Evolutionary conservation across 495 filamentous ascomycete species (phyloP), one percentile per base, ranked within the genome.

Genomic region (Neurospora sp.): DNA sequence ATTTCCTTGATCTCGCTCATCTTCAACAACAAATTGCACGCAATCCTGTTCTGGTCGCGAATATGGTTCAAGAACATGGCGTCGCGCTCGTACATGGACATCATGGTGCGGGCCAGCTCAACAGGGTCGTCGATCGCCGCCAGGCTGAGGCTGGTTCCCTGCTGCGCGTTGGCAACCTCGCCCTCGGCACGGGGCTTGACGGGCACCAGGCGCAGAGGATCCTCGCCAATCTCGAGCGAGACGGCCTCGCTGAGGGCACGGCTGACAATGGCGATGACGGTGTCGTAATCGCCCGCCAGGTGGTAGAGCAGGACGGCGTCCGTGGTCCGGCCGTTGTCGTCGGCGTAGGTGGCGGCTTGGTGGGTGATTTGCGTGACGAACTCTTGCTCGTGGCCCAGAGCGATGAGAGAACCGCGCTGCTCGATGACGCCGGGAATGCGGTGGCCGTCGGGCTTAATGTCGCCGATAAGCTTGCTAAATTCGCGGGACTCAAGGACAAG

Each of bases 261-360:
- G 81, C 95, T 97, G 75, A 97, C 89, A 75, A 97, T 94, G 54
- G 88, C 83, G 72, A 98, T 89, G 48, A 98, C 96, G 72, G 88
- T 92, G 76, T 98, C 94, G 79, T 96, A 98, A 77, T 99, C 93
- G 77, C 93, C 93, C 0, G 95, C 94, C 42, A 99, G 87, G 80
- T 98, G 94, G 78, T 96, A 98, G 45, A 99, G 84, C 69, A 99
- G 86, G 6, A 98, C 95, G 1, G 96, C 94, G 81, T 99, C 96
- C 8, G 93, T 93, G 2, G 90, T 92, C 43, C 96, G 87, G 40
- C 96, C 95, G 80, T 93, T 96, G 77, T 98, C 96, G 74, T 98
- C 94, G 6, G 96, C 96, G 72, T 94, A 91, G 71, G 88, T 90
- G 40, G 96, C 96, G 39, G 96, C 96, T 81, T 97, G 93, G 45